phyloP scores from a whole-genome alignment of 1,284 basidiomycete genomes.

The Ganoderma lingzhi region DNA sequence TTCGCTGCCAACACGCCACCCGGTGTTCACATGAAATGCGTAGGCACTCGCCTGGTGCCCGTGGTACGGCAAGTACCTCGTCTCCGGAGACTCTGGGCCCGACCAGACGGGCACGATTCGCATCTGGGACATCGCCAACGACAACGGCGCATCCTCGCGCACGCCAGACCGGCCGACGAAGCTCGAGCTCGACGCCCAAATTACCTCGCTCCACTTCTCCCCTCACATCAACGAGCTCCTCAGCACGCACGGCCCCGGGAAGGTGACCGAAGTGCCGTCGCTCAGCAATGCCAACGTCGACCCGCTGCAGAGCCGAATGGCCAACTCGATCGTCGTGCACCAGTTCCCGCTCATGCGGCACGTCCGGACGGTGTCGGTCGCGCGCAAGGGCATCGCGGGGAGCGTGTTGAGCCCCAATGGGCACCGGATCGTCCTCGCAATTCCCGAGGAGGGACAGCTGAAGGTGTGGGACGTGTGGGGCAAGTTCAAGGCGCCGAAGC shows the following conservation, averaged over 20 bases:
- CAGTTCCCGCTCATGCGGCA: constrained; percentile 58
- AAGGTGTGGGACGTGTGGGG: constrained; percentile 65
- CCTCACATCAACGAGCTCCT: constrained; percentile 88
- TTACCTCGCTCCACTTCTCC: constrained; percentile 88
- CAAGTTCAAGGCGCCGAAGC: constrained; percentile 55
- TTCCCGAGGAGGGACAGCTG: constrained; percentile 58
- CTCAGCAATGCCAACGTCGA: constrained; percentile 3
- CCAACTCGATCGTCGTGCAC: constrained; percentile 64
- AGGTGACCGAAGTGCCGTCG: constrained; percentile 24
- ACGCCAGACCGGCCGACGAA: constrained; percentile 54
- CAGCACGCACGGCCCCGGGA: constrained; percentile 76
- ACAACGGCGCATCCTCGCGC: constrained; percentile 56
- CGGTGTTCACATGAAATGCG: constrained; percentile 4
- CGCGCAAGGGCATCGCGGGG: constrained; percentile 51
- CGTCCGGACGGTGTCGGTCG: constrained; percentile 51
- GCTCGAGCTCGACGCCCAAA: constrained; percentile 70
- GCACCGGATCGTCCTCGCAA: constrained; percentile 54
- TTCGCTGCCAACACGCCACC: constrained; percentile 10
- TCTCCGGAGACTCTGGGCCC: constrained; percentile 80
- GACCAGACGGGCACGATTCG: constrained; percentile 76
- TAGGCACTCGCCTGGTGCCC: constrained; percentile 93
- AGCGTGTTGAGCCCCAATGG: constrained; percentile 57
- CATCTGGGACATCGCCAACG: constrained; percentile 62
- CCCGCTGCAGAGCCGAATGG: constrained; percentile 28
- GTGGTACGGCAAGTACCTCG: constrained; percentile 86